A percentile compares a stretch with the other conserved stretches of the same genome.
These are phyloP conservation scores for Ceratobasidium sp. DNA, from an alignment of 1,284 basidiomycete species.

Conservation along the genomic window DNA sequence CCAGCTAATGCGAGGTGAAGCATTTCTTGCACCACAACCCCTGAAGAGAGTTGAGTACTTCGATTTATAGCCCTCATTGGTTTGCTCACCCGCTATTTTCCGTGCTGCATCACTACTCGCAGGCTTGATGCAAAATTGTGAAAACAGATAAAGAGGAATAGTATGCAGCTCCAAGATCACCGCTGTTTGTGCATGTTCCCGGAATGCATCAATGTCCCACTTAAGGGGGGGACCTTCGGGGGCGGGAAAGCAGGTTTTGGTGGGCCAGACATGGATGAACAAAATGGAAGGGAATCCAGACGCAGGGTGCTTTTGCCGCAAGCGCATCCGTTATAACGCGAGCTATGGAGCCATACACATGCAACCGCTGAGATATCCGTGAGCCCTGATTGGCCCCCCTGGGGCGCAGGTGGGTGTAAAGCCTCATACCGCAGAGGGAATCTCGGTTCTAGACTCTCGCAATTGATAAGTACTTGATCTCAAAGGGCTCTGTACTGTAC, in stretches of 20 bases:
- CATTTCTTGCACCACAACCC: slow-evolving; percentile 39
- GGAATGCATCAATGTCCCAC: background rate
- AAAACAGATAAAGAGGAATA: slow-evolving; percentile 37
- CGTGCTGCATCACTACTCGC: background rate
- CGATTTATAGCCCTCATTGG: background rate
- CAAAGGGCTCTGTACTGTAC: too few relatives aligned
- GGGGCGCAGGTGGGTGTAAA: too few relatives aligned
- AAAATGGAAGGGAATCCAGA: too few relatives aligned
- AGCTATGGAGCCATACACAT: too few relatives aligned
- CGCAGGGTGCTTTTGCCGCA: too few relatives aligned
- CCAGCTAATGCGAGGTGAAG: slow-evolving; percentile 40
- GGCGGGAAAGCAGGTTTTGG: slow-evolving; percentile 12
- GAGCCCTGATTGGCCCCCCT: too few relatives aligned
- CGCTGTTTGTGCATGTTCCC: slow-evolving; percentile 34
- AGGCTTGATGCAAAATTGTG: slow-evolving; percentile 22
- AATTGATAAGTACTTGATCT: too few relatives aligned
- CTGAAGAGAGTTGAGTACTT: background rate
- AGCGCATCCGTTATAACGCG: too few relatives aligned
- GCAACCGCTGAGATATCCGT: too few relatives aligned
- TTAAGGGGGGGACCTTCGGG: background rate
- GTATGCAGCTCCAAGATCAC: slow-evolving; percentile 36
- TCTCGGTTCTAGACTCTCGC: too few relatives aligned
- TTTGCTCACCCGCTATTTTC: background rate
- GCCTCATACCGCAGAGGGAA: too few relatives aligned
- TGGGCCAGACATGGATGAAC: too few relatives aligned